Percentiles rank a stretch among this genome's conserved stretches.
Evolutionary conservation across 2,329 filamentous ascomycete genomes (phyloP).

Genomic region (Acephala macrosclerotiorum): DNA sequence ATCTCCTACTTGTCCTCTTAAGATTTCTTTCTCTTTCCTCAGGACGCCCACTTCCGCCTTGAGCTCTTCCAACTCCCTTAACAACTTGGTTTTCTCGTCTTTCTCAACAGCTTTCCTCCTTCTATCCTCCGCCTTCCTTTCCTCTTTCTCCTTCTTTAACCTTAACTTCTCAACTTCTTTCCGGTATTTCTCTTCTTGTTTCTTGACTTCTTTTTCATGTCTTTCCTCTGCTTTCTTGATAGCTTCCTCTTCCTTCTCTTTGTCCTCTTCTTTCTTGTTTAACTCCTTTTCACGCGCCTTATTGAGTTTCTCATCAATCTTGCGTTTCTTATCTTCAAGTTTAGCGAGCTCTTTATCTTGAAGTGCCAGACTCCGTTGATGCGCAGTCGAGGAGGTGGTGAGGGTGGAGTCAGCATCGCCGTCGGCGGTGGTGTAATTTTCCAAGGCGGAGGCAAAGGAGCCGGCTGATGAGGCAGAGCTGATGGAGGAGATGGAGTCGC

Average conservation of each 20-base stretch:
- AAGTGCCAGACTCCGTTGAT: slow-evolving; percentile 43
- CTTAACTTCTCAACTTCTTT: slow-evolving; percentile 66
- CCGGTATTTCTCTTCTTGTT: slow-evolving; percentile 71
- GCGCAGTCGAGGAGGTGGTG: slow-evolving; percentile 49
- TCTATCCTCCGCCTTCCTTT: slow-evolving; percentile 67
- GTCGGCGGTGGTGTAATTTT: slow-evolving; percentile 29
- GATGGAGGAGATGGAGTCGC: slow-evolving; percentile 38
- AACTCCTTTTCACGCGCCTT: slow-evolving; percentile 58
- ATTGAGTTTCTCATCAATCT: slow-evolving; percentile 69
- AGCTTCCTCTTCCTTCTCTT: slow-evolving; percentile 57
- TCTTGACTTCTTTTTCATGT: slow-evolving; percentile 68
- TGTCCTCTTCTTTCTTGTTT: slow-evolving; percentile 53
- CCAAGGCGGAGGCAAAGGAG: slow-evolving; percentile 57
- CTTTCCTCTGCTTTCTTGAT: slow-evolving; percentile 67
- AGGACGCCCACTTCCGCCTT: slow-evolving; percentile 61
- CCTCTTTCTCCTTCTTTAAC: slow-evolving; percentile 62
- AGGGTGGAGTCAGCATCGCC: slow-evolving; percentile 41
- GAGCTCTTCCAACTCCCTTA: slow-evolving; percentile 60
- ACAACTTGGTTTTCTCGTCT: slow-evolving; percentile 58
- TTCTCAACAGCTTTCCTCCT: slow-evolving; percentile 59
- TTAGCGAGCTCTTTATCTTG: slow-evolving; percentile 72
- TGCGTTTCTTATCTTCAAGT: slow-evolving; percentile 64
- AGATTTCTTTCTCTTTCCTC: slow-evolving; percentile 61
- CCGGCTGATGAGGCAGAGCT: slow-evolving; percentile 54
- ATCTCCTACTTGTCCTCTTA: slow-evolving; percentile 62